Evolutionary conservation across 208 protist species (phyloP), one percentile per base, ranked within the genome.

Genomic region (Angomonas desouzai): DNA sequence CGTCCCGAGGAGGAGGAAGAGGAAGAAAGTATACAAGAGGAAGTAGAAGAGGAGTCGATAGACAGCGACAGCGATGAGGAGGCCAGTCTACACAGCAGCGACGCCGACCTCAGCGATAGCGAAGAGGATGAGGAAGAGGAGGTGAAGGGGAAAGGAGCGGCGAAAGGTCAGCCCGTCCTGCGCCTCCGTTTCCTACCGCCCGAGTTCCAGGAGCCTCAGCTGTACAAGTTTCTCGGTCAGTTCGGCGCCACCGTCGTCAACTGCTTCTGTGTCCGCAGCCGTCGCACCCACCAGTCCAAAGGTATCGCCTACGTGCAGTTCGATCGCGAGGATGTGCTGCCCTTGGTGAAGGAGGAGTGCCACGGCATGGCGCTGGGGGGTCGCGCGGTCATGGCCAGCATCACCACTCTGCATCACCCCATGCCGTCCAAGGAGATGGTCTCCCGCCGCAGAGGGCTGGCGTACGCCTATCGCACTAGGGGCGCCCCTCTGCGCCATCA

Each of bases 291-390:
- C 62, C 85, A 85, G 62, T 94, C 89, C 23, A 85, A 87, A 62
- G 89, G 89, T 23, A 83, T 90, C 49, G 89, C 89, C 36, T 94
- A 94, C 70, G 85, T 94, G 27, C 83, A 92, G 77, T 92, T 94
- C 66, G 81, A 91, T 62, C 73, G 63, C 51, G 72, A 80, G n/a
- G 60, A 65, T 1, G 82, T 92, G 30, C 78, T 94, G 27, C 76
- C 77, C 0, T 33, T 76, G 4, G 85, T 92, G 18, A 69, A 91
- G 66, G 89, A 94, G 72, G 85, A 94, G 72, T 94, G 80, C 69
- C 74, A 94, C 48, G 89, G 89, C 48, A 94, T 94, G 89, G 64
- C 78, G 9, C 82, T 94, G 29, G 89, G 85, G 3, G 86, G 86
- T 16, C 81, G 81, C 38, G 64, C 85, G 7, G 72, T 94, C 47